Percentiles rank a stretch among this genome's conserved stretches.
These are phyloP conservation scores for Amesomyces nigricolor DNA, from an alignment of 2,329 filamentous ascomycete species.

Conservation along the genomic window DNA sequence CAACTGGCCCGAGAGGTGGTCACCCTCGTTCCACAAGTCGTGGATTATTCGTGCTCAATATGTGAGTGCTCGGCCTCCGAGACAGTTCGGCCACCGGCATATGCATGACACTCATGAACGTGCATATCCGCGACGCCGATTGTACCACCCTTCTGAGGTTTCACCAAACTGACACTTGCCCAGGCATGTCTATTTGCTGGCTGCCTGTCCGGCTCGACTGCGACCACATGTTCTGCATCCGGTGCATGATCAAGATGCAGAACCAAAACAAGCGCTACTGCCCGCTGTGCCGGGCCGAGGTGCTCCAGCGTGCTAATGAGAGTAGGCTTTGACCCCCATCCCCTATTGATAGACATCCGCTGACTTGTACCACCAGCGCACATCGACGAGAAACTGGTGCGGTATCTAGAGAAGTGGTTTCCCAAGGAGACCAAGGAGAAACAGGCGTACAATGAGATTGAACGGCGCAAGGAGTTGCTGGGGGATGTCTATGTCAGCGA, in stretches of 20 bases:
- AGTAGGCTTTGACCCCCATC: slow-evolving; percentile 37
- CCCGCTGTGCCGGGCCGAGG: slow-evolving; percentile 68
- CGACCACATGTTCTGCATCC: slow-evolving; percentile 74
- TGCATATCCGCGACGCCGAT: neutral
- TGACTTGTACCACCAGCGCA: slow-evolving; percentile 45
- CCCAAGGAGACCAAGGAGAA: slow-evolving; percentile 64
- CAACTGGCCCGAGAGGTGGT: slow-evolving; percentile 69
- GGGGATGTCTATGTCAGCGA: slow-evolving; percentile 56
- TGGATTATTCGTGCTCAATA: slow-evolving; percentile 55
- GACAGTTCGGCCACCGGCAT: neutral
- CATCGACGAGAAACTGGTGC: slow-evolving; percentile 62
- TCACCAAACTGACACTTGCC: neutral
- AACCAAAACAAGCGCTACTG: slow-evolving; percentile 62
- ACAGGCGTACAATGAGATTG: slow-evolving; percentile 60
- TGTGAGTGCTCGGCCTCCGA: slow-evolving; percentile 16
- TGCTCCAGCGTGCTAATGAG: slow-evolving; percentile 64
- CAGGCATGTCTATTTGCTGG: slow-evolving; percentile 67
- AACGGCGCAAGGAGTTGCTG: slow-evolving; percentile 67
- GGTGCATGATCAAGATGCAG: slow-evolving; percentile 77
- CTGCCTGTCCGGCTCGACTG: slow-evolving; percentile 73
- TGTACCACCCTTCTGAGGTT: neutral
- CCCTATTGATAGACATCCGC: neutral
- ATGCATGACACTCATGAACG: neutral
- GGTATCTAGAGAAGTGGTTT: slow-evolving; percentile 71
- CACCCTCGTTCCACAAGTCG: slow-evolving; percentile 69